Base-by-base conservation (phyloP, 441 rosid genomes). In the California macrophylla region DNA sequence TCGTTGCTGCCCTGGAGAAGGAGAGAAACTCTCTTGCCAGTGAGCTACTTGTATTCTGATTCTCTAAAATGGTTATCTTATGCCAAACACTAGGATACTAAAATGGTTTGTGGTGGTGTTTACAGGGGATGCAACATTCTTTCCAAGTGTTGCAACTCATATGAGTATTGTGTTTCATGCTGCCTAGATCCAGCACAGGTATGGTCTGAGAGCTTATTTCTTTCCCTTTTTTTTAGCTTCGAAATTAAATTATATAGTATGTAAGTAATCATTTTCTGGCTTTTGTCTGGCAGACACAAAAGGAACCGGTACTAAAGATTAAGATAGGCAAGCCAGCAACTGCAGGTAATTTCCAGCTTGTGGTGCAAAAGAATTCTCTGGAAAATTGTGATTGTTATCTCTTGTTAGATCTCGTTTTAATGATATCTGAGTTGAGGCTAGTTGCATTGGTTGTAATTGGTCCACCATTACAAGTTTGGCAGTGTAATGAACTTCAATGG, bases 81-180 rank as follows among this genome's bases (percentile, higher is more conserved):
- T 61, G 28, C 62, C n/a, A 38, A 47, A 16, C 67, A 68, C 66
- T 30, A 67, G 68, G 13, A 64, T 68, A 23, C 68, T 10, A 66
- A 21, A 50, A 25, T 65, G 71, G 64, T 67, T 50, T 34, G 28
- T 69, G 29, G 72, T 20, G 15, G 45, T 60, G 20, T 72, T 74
- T 78, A 69, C 80, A 91, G 96, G 61, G 97, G 97, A 75, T 94
- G 98, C 85, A 86, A 85, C 73, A 81, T 87, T 68, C 83, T 84
- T 76, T 85, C 96, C 21, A 88, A 84, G 75, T 94, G 97, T 71
- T 94, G 98, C 75, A 85, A 79, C 77, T 86, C 97, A 66, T 91
- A 93, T 77, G 98, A 91, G 47, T 89, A 70, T 79, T 93, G 97
- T 64, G 97, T 94, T 77, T 87, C 98, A 24, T 94, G 98, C 85